phyloP scores from a whole-genome alignment of 139 green algal genomes.

The Zygnema circumcarinatum region DNA sequence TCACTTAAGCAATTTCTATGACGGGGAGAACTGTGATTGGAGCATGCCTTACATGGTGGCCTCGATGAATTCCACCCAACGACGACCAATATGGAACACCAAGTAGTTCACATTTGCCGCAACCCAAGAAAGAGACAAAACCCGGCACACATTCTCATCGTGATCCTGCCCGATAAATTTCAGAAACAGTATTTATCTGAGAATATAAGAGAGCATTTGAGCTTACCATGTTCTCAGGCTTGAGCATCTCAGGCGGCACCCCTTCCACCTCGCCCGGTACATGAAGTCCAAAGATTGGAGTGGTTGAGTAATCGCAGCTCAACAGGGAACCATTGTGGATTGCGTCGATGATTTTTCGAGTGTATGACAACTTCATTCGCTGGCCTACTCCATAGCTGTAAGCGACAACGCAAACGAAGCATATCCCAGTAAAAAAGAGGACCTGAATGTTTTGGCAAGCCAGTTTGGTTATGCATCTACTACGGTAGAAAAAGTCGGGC shows the following conservation, averaged over 20 bases:
- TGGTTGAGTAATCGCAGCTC: slow-evolving; percentile 61
- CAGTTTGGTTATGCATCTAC: neutral
- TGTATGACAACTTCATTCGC: slow-evolving; percentile 91
- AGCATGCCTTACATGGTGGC: no score
- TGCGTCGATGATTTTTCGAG: slow-evolving; percentile 92
- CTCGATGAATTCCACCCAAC: no score
- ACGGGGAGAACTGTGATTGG: no score
- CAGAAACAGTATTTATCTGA: no score
- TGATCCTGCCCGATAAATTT: no score
- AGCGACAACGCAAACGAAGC: neutral
- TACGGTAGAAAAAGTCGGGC: neutral
- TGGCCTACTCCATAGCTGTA: slow-evolving; percentile 79
- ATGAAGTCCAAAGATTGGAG: slow-evolving; percentile 85
- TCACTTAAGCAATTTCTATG: no score
- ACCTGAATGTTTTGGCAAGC: neutral
- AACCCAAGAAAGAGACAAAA: no score
- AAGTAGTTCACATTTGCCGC: no score
- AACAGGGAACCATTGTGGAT: slow-evolving; percentile 88
- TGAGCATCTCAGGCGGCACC: slow-evolving; percentile 80
- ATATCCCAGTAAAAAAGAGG: neutral
- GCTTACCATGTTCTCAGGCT: slow-evolving; percentile 39
- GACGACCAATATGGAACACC: no score
- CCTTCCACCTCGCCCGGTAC: slow-evolving; percentile 68
- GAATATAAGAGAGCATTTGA: no score
- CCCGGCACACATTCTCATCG: no score